Evolutionary conservation across 805 yeast genomes (phyloP), one percentile per base, ranked within the genome.

Genomic region (Tetrapisispora fleetii): DNA sequence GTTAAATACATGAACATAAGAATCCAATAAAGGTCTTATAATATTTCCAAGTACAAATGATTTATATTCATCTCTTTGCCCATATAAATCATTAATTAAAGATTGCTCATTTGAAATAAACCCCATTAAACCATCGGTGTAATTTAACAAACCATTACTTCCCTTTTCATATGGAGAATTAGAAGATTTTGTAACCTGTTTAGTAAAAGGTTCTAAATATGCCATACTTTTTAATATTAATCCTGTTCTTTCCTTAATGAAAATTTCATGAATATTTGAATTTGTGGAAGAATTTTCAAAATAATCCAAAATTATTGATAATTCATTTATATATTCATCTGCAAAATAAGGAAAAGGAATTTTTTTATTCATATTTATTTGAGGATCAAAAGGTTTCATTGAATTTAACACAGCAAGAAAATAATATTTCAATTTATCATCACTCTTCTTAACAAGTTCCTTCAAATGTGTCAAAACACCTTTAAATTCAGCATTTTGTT

Each of bases 401-500:
- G 68, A 68, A 46, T 63, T 67, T 21, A 79, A 52, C n/a, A 71
- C 59, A n/a, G 66, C 60, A 24, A 70, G 69, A 52, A 83, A 77
- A 56, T 75, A 75, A 7, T 65, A 60, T 49, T 74, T 74, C 39
- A 86, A 58, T 40, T 75, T 75, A 42, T 72, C 58, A 52, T 83
- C 88, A 37, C 85, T 77, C 50, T 73, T 74, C 39, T 71, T 71
- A 16, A 85, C 75, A 4, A 81, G 67, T 33, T 72, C 74, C 27
- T 76, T 76, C 37, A 85, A 69, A 58, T 80, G 81, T 32, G 78
- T 76, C 40, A 79, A 68, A 5, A 88, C 77, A 22, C 95, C 93
- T 48, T 76, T 77, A 58, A 85, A 87, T 48, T 76, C 78, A 2
- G 62, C 56, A 47, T 58, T 58, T 19, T 54, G 50, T 47, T 57